phyloP scores from a whole-genome alignment of 768 basidiomycete species.

The Baorangia bicolor region DNA sequence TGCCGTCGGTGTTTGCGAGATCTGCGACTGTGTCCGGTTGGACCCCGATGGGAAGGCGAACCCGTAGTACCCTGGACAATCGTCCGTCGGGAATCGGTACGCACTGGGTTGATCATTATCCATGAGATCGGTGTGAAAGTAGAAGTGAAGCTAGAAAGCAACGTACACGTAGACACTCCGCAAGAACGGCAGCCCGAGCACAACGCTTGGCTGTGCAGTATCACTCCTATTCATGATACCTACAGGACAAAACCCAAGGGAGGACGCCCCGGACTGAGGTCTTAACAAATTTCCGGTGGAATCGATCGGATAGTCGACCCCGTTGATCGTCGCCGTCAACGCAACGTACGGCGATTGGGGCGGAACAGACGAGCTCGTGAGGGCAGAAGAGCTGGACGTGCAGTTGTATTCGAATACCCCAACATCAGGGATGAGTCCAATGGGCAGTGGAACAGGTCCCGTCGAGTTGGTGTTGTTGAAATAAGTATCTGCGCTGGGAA shows the following conservation, averaged over 20 bases:
- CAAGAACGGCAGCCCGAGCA: constrained; percentile 29
- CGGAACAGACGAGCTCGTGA: not conserved
- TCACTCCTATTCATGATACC: constrained; percentile 17
- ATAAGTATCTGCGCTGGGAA: constrained; percentile 22
- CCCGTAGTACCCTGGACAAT: constrained; percentile 33
- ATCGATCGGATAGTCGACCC: constrained; percentile 33
- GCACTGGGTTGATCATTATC: constrained; percentile 14
- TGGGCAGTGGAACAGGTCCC: constrained; percentile 22
- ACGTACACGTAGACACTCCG: constrained; percentile 34
- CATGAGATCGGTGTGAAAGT: not conserved
- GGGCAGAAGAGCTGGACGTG: not conserved
- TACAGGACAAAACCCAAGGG: constrained; percentile 18
- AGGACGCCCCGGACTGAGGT: not conserved
- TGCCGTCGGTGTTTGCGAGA: constrained; percentile 28
- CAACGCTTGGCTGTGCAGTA: constrained; percentile 12
- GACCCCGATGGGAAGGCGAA: constrained; percentile 31
- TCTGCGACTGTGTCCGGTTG: constrained; percentile 27
- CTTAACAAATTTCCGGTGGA: constrained; percentile 22
- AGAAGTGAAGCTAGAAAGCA: not conserved
- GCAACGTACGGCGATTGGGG: constrained; percentile 23
- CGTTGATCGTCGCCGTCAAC: constrained; percentile 31
- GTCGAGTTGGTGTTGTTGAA: constrained; percentile 16
- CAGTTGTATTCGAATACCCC: constrained; percentile 19
- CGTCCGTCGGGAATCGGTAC: constrained; percentile 32
- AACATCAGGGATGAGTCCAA: not conserved